Conservation (phyloP, 768 basidiomycete genomes). For the Lentinula sp. region DNA sequence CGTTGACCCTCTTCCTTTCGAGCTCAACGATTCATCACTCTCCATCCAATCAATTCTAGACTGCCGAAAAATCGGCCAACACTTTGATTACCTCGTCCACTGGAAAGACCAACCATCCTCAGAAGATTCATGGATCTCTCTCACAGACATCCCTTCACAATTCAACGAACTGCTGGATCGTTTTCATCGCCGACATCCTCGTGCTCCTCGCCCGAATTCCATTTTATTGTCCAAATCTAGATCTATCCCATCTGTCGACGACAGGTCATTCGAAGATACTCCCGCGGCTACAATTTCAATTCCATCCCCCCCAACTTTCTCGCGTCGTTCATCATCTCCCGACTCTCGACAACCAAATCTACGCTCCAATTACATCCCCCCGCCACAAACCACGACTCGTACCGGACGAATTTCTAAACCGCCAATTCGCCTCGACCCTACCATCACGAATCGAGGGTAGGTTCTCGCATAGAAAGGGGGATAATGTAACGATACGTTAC, state of each 20-base stretch:
- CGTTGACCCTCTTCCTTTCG: slow-evolving; percentile 1
- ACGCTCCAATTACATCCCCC: slow-evolving; percentile 5
- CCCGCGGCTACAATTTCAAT: neutral
- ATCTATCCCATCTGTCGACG: neutral
- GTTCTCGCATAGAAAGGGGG: neutral
- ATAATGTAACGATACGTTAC: neutral
- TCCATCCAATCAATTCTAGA: slow-evolving; percentile 5
- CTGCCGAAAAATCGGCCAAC: slow-evolving; percentile 3
- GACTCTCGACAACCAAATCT: neutral
- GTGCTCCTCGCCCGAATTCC: neutral
- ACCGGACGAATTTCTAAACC: slow-evolving; percentile 9
- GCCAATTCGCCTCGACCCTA: neutral
- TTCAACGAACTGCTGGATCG: slow-evolving; percentile 4
- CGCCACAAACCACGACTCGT: slow-evolving; percentile 8
- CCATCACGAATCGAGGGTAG: neutral
- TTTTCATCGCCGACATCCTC: neutral
- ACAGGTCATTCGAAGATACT: neutral
- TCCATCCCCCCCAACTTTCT: neutral
- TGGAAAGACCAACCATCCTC: slow-evolving; percentile 1
- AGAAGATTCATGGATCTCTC: slow-evolving; percentile 3
- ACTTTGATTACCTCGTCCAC: slow-evolving; percentile 6
- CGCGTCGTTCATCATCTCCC: neutral
- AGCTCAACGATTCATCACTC: neutral
- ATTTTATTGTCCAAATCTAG: slow-evolving; percentile 4
- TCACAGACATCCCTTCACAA: slow-evolving; percentile 1